phyloP scores from a whole-genome alignment of 1,139 yeast species.

The Lodderomyces pseudojiufengensis region DNA sequence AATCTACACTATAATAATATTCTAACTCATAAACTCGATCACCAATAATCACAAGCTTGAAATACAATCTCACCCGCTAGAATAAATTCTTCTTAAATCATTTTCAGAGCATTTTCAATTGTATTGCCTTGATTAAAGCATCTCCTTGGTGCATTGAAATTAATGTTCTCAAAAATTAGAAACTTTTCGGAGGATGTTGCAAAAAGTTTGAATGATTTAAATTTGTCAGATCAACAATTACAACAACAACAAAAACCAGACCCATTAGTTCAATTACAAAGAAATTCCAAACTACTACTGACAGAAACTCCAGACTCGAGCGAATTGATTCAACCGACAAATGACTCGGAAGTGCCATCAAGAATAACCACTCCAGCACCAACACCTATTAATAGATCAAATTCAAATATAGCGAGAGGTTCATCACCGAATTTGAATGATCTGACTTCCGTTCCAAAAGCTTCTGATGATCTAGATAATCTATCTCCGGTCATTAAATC shows the following conservation, averaged over 20 bases:
- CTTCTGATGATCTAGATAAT: constrained; percentile 24
- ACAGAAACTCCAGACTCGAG: constrained; percentile 44
- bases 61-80: no score
- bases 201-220: constrained; percentile 37
- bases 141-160: no score
- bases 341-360: constrained; percentile 19
- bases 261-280: constrained; percentile 31
- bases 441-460: constrained; percentile 18
- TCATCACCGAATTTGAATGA: not conserved
- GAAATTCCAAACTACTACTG: constrained; percentile 28
- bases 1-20: no score
- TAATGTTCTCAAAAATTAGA: constrained; percentile 43
- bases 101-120: no score
- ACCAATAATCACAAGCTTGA: no score
- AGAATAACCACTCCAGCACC: constrained; percentile 6
- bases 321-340: constrained; percentile 46
- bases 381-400: no score
- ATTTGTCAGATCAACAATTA: constrained; percentile 13
- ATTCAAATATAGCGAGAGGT: not conserved
- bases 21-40: no score
- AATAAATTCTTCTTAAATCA: no score
- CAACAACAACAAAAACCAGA: constrained; percentile 16
- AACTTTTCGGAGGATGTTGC: constrained; percentile 57
- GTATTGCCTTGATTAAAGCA: no score
- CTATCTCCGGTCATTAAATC: constrained; percentile 55